These are phyloP conservation scores for Heterobasidion annosum DNA, from an alignment of 1,284 basidiomycete genomes.

Conservation along the genomic window DNA sequence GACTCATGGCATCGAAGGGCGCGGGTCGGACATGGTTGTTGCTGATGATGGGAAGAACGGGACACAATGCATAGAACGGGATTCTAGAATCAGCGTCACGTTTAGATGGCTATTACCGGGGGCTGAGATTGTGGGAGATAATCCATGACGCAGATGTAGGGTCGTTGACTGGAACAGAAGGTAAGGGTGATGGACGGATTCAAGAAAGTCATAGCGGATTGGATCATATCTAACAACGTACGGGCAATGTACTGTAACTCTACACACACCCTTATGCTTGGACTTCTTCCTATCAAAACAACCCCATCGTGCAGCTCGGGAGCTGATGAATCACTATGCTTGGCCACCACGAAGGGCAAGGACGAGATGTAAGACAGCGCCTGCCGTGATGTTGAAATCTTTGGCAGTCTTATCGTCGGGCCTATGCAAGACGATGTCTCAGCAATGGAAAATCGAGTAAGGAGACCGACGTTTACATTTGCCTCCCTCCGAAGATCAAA, in stretches of 20 bases:
- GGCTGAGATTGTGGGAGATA: slow-evolving; percentile 62
- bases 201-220: neutral
- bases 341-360: slow-evolving; percentile 83
- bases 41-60: slow-evolving; percentile 13
- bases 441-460: neutral
- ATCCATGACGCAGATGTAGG: neutral
- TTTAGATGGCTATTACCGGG: slow-evolving; percentile 73
- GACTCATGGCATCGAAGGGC: slow-evolving; percentile 57
- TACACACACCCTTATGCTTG: neutral
- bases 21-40: slow-evolving; percentile 37
- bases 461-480: slow-evolving; percentile 64
- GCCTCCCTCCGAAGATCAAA: slow-evolving; percentile 90
- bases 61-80: slow-evolving; percentile 38
- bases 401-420: slow-evolving; percentile 83
- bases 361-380: slow-evolving; percentile 86
- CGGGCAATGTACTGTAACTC: neutral
- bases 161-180: neutral
- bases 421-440: slow-evolving; percentile 24
- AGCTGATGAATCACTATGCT: neutral
- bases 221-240: slow-evolving; percentile 2
- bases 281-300: slow-evolving; percentile 2
- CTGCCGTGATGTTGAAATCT: slow-evolving; percentile 76
- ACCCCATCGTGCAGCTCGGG: neutral
- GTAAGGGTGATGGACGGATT: neutral
- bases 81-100: slow-evolving; percentile 63